Percentiles rank a stretch among this genome's conserved stretches.
These are phyloP conservation scores for Lophium mytilinum DNA, from an alignment of 495 filamentous ascomycete species.

Conservation along the genomic window DNA sequence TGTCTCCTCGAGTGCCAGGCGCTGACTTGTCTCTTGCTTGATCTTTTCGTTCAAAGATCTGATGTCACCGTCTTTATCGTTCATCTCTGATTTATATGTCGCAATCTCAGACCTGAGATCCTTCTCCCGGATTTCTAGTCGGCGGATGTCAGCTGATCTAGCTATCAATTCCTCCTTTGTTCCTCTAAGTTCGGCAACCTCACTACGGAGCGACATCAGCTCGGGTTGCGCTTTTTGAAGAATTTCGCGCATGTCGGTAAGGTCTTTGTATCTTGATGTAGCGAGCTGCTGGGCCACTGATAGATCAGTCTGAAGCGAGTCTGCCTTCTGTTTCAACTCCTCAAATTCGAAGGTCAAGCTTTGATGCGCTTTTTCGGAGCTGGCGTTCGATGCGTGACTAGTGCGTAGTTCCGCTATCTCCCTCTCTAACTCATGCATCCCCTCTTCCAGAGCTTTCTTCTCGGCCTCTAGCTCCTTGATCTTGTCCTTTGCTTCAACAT, in stretches of 20 bases:
- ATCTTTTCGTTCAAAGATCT: constrained; percentile 67
- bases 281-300: constrained; percentile 80
- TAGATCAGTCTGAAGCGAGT: constrained; percentile 71
- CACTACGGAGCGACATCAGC: constrained; percentile 62
- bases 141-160: constrained; percentile 59
- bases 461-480: constrained; percentile 59
- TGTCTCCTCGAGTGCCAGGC: constrained; percentile 68
- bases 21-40: constrained; percentile 60
- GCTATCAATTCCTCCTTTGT: constrained; percentile 63
- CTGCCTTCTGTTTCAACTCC: constrained; percentile 58
- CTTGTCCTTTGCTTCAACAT: constrained; percentile 73
- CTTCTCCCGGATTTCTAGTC: constrained; percentile 69
- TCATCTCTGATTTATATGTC: constrained; percentile 55
- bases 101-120: constrained; percentile 68
- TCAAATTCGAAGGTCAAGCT: constrained; percentile 64
- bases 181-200: constrained; percentile 62
- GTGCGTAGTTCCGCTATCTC: constrained; percentile 49
- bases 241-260: constrained; percentile 67
- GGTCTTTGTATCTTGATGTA: constrained; percentile 75
- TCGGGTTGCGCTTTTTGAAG: constrained; percentile 83
- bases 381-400: constrained; percentile 45
- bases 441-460: constrained; percentile 38
- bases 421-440: constrained; percentile 42
- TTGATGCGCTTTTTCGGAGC: constrained; percentile 48
- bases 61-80: constrained; percentile 70